Evolutionary conservation across 2,329 filamentous ascomycete species (phyloP), one percentile per base, ranked within the genome.

Genomic region (Fusarium sp.): DNA sequence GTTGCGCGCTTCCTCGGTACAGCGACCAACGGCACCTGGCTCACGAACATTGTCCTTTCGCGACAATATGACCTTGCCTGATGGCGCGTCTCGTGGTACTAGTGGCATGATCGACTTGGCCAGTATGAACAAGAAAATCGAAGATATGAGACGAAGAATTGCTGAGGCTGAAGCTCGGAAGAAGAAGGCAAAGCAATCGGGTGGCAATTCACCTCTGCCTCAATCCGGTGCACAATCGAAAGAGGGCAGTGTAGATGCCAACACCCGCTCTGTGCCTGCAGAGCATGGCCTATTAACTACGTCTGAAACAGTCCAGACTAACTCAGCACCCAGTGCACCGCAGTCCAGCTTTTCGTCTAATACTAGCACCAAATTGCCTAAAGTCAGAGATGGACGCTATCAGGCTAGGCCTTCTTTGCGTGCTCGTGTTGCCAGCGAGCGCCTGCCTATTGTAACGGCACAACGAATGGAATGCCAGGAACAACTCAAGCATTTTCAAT

Each of bases 61-160:
- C 9, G 82, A 85, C 57, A 81, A 84, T 55, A 82, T 85, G 20
- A 81, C 83, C 0, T 77, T 86, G 9, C 77, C 81, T 5, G 80
- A 85, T 20, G 79, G 82, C 27, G 74, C 78, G 6, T 73, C 74
- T 20, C 68, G 81, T 56, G 68, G 80, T 59, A 73, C 74, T 34
- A 77, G 80, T 56, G 74, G 79, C 27, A 77, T 77, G 75, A 78
- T 82, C 50, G 81, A 86, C 62, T 75, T 89, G 24, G 80, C 83
- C 46, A 81, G 79, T 42, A 88, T 88, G 79, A 85, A 87, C 68
- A 85, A 84, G 59, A 84, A 87, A 68, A 91, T 91, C 32, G 86
- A 90, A 72, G 83, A 86, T 55, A 86, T 90, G 81, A 89, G 88
- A 75, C 82, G 82, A 34, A 85, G 81, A 69, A 89, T 90, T 72